Evolutionary conservation across 306 rosid genomes (phyloP), one percentile per base, ranked within the genome.

Genomic region (Comarum palustre): DNA sequence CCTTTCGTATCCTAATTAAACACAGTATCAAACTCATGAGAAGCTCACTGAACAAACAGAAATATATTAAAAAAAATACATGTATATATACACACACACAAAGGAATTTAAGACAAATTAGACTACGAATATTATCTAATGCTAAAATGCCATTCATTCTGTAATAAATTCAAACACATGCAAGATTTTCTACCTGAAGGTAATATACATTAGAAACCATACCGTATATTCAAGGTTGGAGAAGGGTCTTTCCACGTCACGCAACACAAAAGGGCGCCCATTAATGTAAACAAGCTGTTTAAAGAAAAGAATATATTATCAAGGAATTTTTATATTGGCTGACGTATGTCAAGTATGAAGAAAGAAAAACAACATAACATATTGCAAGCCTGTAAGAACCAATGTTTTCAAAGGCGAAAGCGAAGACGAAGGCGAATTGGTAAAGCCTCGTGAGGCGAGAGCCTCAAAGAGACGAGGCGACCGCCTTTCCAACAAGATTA

Each of bases 161-260:
- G 38, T 62, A 27, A 41, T 39, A 16, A 41, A 4, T 38, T 42
- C 38, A 82, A 31, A 34, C 10, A 36, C 3, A 20, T 11, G 68
- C 17, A 51, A 62, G 47, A 70, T 67, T 15, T 62, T 5, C 68
- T 45, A 66, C 55, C 31, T 41, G 63, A n/a, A 45, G 45, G 60
- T 39, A 54, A 63, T 27, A 2, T 45, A 54, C 63, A 74, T 42
- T 4, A 32, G 11, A 73, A 19, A 74, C 50, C 85, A 79, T 85
- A 87, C 96, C 79, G 96, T 92, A 73, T 92, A 92, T 74, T 92
- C 97, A 20, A 92, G 93, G 83, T 92, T 92, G 68, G 93, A 88
- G 81, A 92, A 92, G 17, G 97, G 97, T 69, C 93, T 84, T 84
- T 86, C 97, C 78, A 89, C 96, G 8, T 92, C 97, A 60, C 97